These are phyloP conservation scores for Kalanchoe fedtschenkoi DNA, from an alignment of 164 flowering plant species.

Conservation along the genomic window DNA sequence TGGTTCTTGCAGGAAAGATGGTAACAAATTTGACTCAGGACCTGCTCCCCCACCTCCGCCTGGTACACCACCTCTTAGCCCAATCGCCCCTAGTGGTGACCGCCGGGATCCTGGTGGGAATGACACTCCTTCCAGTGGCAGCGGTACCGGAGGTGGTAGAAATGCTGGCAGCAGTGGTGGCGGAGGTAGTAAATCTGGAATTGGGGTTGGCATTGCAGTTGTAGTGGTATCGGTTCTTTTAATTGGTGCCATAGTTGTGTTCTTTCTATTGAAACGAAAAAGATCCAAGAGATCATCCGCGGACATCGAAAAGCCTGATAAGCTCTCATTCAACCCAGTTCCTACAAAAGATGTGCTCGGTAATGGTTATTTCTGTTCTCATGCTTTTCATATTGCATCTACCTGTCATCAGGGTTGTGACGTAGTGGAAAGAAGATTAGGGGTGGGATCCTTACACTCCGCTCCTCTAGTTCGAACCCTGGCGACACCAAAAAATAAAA, in stretches of 20 bases:
- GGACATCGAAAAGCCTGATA: conserved; percentile 60
- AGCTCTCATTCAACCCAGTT: conserved; percentile 55
- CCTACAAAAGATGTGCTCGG: conserved; percentile 62
- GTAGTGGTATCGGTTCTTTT: conserved; percentile 65
- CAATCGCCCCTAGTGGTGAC: conserved; percentile 23
- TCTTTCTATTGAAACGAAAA: conserved; percentile 62
- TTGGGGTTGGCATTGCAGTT: conserved; percentile 79
- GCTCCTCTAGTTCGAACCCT: too few relatives aligned
- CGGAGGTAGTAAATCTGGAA: conserved; percentile 50
- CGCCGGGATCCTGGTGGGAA: conserved; percentile 21
- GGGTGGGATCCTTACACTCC: too few relatives aligned
- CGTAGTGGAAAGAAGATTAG: too few relatives aligned
- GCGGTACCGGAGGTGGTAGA: conserved; percentile 20
- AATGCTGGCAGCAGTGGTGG: neutral
- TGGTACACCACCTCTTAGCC: conserved; percentile 52
- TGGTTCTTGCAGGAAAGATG: conserved; percentile 40
- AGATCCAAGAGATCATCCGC: conserved; percentile 40
- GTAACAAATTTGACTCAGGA: conserved; percentile 59
- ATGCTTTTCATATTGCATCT: neutral
- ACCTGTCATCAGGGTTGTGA: neutral
- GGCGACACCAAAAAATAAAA: too few relatives aligned
- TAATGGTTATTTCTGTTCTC: conserved; percentile 11
- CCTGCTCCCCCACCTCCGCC: conserved; percentile 97
- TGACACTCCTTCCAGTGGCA: conserved; percentile 21
- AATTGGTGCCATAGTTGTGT: conserved; percentile 66